Base-by-base conservation (phyloP, 2,329 filamentous ascomycete genomes). In the Stylonectria norvegica region DNA sequence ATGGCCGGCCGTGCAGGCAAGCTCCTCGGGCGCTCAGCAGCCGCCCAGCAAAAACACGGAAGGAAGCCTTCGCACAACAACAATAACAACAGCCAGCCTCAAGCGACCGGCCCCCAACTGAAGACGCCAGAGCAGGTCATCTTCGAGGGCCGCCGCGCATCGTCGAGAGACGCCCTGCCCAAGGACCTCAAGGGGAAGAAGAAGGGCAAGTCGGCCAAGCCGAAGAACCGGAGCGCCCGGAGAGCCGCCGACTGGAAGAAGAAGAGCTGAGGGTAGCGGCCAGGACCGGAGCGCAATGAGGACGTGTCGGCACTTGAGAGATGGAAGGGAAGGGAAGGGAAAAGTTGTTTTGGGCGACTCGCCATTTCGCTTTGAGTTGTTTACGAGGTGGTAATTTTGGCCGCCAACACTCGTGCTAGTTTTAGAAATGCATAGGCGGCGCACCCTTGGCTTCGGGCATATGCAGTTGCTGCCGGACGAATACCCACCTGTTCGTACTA, bases 91-190 rank as follows among this genome's bases (percentile, higher is more conserved):
- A 59, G 40, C 17, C 14, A 14, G 10, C 12, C 46, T 7, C 36
- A 41, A 35, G 30, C 33, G 5, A 17, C 30, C 18, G 16, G 19
- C 12, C 34, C 30, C 12, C 16, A 15, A 5, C 61, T 77, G 50
- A 77, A 79, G 64, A 73, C 76, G 1, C 83, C 84, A 0, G 84
- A 89, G 63, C 71, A 73, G 12, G 78, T 90, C 48, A 77, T 90
- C n/a, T 90, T 91, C 55, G 88, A 94, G 62, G 88, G 88, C 0
- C 81, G 84, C 48, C 76, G 88, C 38, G 87, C 87, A 8, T 86
- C 77, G 39, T 68, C 75, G 20, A 83, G 74, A 42, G 79, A 83
- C 45, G 83, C 78, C 4, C 81, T 73, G 55, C 79, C 79, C 28
- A 83, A 69, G 62, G 79, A 79, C 54, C 61, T 79, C 46, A 83